Evolutionary conservation across 2,329 filamentous ascomycete species (phyloP).

Genomic region (Apiospora koreana): DNA sequence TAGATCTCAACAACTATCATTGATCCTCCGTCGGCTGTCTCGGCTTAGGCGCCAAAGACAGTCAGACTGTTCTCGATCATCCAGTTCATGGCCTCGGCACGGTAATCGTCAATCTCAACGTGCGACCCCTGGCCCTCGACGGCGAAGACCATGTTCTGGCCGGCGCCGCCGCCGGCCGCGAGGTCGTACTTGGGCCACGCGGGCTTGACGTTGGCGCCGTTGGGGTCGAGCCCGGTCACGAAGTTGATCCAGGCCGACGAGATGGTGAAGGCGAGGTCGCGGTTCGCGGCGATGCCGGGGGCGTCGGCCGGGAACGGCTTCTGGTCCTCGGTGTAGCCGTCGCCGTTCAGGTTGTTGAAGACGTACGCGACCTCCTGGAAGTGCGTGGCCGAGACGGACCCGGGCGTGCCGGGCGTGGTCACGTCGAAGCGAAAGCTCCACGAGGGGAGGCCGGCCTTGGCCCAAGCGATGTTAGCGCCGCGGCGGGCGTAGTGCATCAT

Average conservation of each 20-base stretch:
- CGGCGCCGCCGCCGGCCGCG: slow-evolving; percentile 18
- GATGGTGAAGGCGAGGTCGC: slow-evolving; percentile 29
- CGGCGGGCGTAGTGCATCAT: slow-evolving; percentile 30
- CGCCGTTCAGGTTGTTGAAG: slow-evolving; percentile 38
- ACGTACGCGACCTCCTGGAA: slow-evolving; percentile 45
- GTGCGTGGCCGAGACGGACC: slow-evolving; percentile 30
- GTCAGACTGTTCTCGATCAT: slow-evolving; percentile 28
- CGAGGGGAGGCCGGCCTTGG: slow-evolving; percentile 25
- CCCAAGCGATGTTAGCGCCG: slow-evolving; percentile 30
- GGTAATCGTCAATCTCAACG: slow-evolving; percentile 32
- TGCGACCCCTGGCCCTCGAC: slow-evolving; percentile 24
- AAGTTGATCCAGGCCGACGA: slow-evolving; percentile 41
- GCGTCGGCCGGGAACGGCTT: slow-evolving; percentile 28
- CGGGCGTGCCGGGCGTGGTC: slow-evolving; percentile 25
- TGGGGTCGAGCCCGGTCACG: slow-evolving; percentile 55
- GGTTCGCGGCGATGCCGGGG: slow-evolving; percentile 19
- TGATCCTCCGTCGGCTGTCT: neutral
- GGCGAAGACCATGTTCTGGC: slow-evolving; percentile 31
- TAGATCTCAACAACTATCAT: neutral
- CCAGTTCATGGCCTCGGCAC: slow-evolving; percentile 31
- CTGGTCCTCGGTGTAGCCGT: slow-evolving; percentile 33
- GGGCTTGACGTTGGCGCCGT: slow-evolving; percentile 31
- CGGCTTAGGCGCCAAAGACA: slow-evolving; percentile 26
- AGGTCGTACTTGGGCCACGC: slow-evolving; percentile 31
- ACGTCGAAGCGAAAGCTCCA: slow-evolving; percentile 37